A percentile compares a stretch with the other conserved stretches of the same genome.
Conservation (phyloP, 2,329 filamentous ascomycete genomes). For the Nemania abortiva region DNA sequence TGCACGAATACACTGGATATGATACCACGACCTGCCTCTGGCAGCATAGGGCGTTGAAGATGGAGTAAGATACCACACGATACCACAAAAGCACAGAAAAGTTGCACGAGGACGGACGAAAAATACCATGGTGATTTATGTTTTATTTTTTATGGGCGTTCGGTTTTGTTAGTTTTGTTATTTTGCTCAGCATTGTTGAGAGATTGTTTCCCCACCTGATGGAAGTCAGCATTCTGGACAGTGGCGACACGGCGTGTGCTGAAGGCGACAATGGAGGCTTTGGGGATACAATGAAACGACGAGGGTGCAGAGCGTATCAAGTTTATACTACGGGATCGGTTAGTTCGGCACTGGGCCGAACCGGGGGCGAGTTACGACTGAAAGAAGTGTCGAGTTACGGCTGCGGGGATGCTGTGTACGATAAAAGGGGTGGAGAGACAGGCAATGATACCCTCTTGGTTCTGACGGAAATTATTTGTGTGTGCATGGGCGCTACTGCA, state of each 20-base stretch:
- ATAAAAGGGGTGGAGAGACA: constrained; percentile 40
- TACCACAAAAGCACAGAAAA: constrained; percentile 51
- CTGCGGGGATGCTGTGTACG: constrained; percentile 38
- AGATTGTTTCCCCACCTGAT: constrained; percentile 16
- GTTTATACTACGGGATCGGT: constrained; percentile 30
- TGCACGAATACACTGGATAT: constrained; percentile 51
- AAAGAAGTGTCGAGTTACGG: constrained; percentile 16
- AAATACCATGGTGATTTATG: constrained; percentile 46
- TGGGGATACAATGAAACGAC: constrained; percentile 12
- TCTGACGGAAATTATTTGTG: constrained; percentile 18
- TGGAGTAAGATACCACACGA: constrained; percentile 50
- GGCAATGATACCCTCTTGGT: constrained; percentile 46
- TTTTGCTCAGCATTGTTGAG: constrained; percentile 12
- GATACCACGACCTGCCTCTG: constrained; percentile 52
- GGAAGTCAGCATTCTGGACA: constrained; percentile 11
- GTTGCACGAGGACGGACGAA: constrained; percentile 43
- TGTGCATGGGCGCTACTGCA: constrained; percentile 10
- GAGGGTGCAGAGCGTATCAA: constrained; percentile 16
- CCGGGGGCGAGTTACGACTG: constrained; percentile 13
- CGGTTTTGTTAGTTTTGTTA: constrained; percentile 27
- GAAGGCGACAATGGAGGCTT: not conserved
- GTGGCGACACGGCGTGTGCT: constrained; percentile 6
- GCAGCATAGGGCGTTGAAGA: constrained; percentile 52
- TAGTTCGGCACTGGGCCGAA: not conserved
- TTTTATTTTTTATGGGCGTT: constrained; percentile 34